Evolutionary conservation across 352 stramenopile genomes (phyloP), one percentile per base, ranked within the genome.

Genomic region (Globisporangium barbulae): DNA sequence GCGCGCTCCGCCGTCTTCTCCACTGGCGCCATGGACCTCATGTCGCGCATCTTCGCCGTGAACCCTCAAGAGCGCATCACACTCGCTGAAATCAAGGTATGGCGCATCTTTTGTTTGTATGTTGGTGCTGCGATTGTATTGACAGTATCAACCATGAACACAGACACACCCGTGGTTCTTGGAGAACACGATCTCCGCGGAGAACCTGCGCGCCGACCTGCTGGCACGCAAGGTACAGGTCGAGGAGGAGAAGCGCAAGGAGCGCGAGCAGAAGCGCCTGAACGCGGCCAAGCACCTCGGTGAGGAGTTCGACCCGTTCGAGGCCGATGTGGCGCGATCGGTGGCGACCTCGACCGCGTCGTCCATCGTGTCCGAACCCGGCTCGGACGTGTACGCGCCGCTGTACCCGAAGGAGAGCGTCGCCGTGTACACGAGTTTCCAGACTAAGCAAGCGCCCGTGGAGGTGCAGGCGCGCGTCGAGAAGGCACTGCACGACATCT

Each of bases 391-490:
- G 30, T 71, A 67, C 52, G 71, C 79, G 21, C 82, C 82, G 39
- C 68, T 85, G 30, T 90, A 90, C 31, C 83, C 78, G 25, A 68
- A 78, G 44, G 56, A 69, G 35, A 84, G 73, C 60, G 81, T 92
- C 48, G 79, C 81, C 10, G 67, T 92, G 49, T 90, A 90, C 70
- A 92, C 83, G 57, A 88, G 73, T 67, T 92, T 92, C 69, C 78
- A 90, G 69, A 86, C 83, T 30, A 78, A 70, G 58, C 69, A 67
- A 0, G 45, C 74, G 31, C 76, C 81, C 5, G 65, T 62, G 19
- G 76, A 88, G 52, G 71, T 90, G 42, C 79, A 89, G 59, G 70
- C 65, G 21, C 79, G 78, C 25, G 70, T 92, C 15, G 81, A 90
- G 61, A 69, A 72, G 61, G 78, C 70, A 30, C 65, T 92, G 19